Evolutionary conservation across 2,329 filamentous ascomycete species (phyloP), one percentile per base, ranked within the genome.

Genomic region (Seiridium cupressi): DNA sequence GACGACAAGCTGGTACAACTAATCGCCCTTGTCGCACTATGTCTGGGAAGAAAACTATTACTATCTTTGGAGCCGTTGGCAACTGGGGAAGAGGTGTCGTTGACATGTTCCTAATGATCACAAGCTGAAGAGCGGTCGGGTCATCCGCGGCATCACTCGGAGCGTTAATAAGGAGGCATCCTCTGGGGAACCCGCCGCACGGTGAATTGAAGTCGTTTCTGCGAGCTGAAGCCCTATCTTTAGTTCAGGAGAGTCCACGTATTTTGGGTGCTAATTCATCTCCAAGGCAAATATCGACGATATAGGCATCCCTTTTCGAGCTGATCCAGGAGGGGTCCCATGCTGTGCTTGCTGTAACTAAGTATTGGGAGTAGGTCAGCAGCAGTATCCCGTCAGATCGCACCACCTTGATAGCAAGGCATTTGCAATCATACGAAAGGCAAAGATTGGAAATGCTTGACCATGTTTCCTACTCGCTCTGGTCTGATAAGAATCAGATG

Each of bases 81-180:
- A 80, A 82, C 61, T 86, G 89, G 72, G 86, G 86, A 54, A 81
- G 82, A 62, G 83, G 82, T 7, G 77, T 88, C 51, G 79, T 84
- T 55, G 32, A 73, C 76, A 66, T 70, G 3, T 76, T 76, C 62
- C 64, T 76, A 66, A 65, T 44, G 72, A 76, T 51, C 59, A 80
- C 0, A 72, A 77, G 53, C 73, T 83, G 1, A 76, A 74, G n/a
- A 72, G 76, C 49, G 70, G 77, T 46, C 87, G 79, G 75, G 69
- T 73, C 4, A 73, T 89, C 44, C 82, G 85, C 36, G 86, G 76
- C 51, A 75, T 88, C 26, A 85, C 85, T 2, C 81, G 86, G 51
- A 75, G 84, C 60, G 62, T 73, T 2, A 68, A 70, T 10, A 79
- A 77, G 53, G 65, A 77, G 0, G 18, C 18, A 26, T 74, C 73